A percentile compares a stretch with the other conserved stretches of the same genome.
Evolutionary conservation across 1,139 yeast genomes (phyloP).

Genomic region (Diutina pseudorugosa): DNA sequence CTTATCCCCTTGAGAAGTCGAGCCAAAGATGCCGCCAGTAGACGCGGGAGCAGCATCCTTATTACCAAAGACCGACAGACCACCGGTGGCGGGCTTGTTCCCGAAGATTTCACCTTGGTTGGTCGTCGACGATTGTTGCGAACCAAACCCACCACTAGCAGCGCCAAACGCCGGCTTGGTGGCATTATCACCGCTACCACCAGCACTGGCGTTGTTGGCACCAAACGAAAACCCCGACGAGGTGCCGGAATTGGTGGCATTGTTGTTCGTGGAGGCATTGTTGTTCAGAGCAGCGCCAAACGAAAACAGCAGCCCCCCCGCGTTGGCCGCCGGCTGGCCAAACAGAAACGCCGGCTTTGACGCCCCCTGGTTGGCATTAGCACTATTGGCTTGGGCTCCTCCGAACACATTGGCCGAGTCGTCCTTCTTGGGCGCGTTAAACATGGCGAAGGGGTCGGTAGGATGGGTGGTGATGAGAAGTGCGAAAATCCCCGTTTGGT

Average conservation of each 20-base stretch:
- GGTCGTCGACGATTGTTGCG: neutral
- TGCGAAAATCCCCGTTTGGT: neutral
- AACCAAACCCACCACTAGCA: neutral
- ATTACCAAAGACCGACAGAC: neutral
- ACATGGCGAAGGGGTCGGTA: neutral
- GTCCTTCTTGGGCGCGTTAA: neutral
- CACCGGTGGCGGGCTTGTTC: neutral
- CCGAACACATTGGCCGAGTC: neutral
- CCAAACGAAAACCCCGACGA: neutral
- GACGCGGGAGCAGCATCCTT: constrained; percentile 1
- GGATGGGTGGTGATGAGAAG: neutral
- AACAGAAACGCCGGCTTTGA: constrained; percentile 5
- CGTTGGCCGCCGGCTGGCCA: neutral
- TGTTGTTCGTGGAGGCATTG: neutral
- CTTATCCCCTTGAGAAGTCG: constrained; percentile 4
- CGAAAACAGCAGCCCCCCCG: neutral
- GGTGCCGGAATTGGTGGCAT: neutral
- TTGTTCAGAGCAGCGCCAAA: constrained; percentile 3
- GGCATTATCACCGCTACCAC: neutral
- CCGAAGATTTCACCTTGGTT: neutral
- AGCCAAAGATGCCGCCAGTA: constrained; percentile 5
- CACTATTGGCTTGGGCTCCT: neutral
- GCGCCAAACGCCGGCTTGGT: neutral
- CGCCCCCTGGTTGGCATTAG: neutral
- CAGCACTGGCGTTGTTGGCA: no score